Conservation (phyloP, 176 grass and related monocot species). For the Aegilops umbellulata region DNA sequence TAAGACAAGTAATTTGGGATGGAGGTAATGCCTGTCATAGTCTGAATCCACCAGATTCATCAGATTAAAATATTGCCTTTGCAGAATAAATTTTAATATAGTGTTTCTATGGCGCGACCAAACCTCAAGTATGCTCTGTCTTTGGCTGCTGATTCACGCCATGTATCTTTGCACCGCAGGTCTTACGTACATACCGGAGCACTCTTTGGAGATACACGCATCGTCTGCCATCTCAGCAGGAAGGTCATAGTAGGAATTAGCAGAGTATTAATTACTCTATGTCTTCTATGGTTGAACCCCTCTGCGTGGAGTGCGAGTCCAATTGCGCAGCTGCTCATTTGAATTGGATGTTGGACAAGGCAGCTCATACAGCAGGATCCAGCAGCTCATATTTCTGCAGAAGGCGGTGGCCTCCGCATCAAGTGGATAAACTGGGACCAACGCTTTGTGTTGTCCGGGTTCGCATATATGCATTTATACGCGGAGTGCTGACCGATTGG, state of each 20-base stretch:
- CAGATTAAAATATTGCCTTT: background rate
- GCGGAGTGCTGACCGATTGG: background rate
- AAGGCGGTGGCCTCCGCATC: conserved; percentile 10
- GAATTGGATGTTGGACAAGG: conserved; percentile 20
- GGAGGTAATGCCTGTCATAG: background rate
- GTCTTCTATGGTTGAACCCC: background rate
- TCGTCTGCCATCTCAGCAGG: conserved; percentile 67
- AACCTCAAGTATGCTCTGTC: conserved; percentile 3
- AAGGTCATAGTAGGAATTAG: conserved; percentile 64
- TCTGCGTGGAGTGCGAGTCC: background rate
- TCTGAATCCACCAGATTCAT: background rate
- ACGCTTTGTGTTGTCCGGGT: background rate
- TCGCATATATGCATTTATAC: conserved; percentile 16
- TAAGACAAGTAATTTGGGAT: no score
- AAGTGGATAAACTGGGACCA: background rate
- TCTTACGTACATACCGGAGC: conserved; percentile 79
- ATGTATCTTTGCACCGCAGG: conserved; percentile 41
- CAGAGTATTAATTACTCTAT: background rate
- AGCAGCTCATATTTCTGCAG: background rate
- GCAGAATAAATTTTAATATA: background rate
- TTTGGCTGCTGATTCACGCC: background rate
- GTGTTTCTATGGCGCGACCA: background rate
- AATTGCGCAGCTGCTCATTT: conserved; percentile 14
- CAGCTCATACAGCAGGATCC: background rate
- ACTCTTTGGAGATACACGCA: conserved; percentile 89